Conservation (phyloP, 306 rosid genomes). For the Cicer bijugum region DNA sequence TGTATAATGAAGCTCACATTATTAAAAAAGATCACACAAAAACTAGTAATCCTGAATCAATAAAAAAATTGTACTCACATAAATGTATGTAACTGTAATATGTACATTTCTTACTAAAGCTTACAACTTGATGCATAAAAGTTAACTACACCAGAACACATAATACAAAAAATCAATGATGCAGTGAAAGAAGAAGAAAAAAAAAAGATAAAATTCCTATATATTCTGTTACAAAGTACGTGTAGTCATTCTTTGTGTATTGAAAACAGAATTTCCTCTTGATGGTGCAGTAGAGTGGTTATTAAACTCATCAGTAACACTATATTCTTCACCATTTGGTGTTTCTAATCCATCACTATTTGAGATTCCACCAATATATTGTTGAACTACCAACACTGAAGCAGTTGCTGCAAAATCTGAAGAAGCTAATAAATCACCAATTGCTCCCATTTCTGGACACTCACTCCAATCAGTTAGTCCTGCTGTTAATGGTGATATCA, state of each 20-base stretch:
- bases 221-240: background rate
- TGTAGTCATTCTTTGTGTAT: background rate
- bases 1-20: no score
- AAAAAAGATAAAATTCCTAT: background rate
- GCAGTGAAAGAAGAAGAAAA: background rate
- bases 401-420: slow-evolving; percentile 85
- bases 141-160: background rate
- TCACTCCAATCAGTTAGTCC: slow-evolving; percentile 97
- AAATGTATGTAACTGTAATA: slow-evolving; percentile 26
- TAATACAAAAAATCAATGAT: background rate
- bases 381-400: slow-evolving; percentile 83
- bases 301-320: slow-evolving; percentile 11
- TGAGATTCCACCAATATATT: slow-evolving; percentile 54
- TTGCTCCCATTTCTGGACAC: slow-evolving; percentile 88
- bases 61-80: background rate
- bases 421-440: slow-evolving; percentile 86
- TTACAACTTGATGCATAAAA: background rate
- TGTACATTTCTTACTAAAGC: slow-evolving; percentile 37
- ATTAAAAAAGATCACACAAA: background rate
- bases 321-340: slow-evolving; percentile 36
- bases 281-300: slow-evolving; percentile 12
- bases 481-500: slow-evolving; percentile 74
- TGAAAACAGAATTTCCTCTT: slow-evolving; percentile 24
- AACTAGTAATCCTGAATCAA: background rate
- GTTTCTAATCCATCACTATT: slow-evolving; percentile 42